phyloP scores from a whole-genome alignment of 1,284 basidiomycete species.

The Cryptococcus sp. region DNA sequence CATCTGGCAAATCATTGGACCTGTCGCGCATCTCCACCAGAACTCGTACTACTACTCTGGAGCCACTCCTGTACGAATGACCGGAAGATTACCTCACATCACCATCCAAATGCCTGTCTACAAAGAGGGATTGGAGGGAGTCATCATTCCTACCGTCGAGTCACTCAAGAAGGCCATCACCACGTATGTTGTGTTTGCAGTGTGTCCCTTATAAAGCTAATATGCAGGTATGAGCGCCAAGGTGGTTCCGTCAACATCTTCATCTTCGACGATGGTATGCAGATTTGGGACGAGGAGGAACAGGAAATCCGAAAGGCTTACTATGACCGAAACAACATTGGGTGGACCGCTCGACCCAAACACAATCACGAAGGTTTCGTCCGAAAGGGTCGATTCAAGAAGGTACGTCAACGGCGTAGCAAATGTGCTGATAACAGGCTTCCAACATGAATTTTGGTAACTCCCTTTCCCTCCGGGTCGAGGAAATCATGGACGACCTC shows the following conservation, averaged over 20 bases:
- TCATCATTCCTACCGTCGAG: conserved; percentile 63
- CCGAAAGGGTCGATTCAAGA: conserved; percentile 85
- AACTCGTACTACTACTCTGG: conserved; percentile 53
- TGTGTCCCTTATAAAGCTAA: conserved; percentile 7
- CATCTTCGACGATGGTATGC: conserved; percentile 61
- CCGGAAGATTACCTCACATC: conserved; percentile 54
- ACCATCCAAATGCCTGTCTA: conserved; percentile 60
- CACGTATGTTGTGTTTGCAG: conserved; percentile 47
- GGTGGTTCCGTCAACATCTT: conserved; percentile 52
- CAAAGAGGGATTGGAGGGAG: conserved; percentile 56
- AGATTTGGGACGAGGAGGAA: conserved; percentile 59
- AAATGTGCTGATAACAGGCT: conserved; percentile 48
- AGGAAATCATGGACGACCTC: conserved; percentile 59
- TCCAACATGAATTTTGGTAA: conserved; percentile 83
- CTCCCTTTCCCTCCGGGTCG: conserved; percentile 64
- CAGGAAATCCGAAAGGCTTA: conserved; percentile 63
- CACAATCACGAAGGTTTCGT: conserved; percentile 66
- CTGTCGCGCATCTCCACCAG: conserved; percentile 55
- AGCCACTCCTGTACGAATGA: conserved; percentile 49
- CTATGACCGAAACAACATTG: conserved; percentile 75
- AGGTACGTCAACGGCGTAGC: conserved; percentile 40
- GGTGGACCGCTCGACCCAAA: conserved; percentile 73
- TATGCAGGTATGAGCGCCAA: conserved; percentile 50
- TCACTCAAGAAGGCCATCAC: conserved; percentile 81
- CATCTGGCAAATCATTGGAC: conserved; percentile 48